These are phyloP conservation scores for Chamaecrista fasciculata DNA, from an alignment of 306 rosid species.

Conservation along the genomic window DNA sequence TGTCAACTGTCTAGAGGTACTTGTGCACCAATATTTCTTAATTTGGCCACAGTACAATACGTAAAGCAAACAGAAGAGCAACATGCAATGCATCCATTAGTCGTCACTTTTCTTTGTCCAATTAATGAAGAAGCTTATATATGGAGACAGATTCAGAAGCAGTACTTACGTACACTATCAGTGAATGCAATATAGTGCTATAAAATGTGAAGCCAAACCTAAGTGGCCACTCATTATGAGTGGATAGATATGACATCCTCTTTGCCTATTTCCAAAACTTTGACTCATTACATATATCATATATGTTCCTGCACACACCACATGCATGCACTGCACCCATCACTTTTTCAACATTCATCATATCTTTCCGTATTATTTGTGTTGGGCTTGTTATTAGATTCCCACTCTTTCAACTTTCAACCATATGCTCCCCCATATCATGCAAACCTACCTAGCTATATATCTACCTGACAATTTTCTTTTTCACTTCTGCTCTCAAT, in stretches of 20 bases:
- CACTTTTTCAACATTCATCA: not conserved
- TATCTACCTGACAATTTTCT: no score
- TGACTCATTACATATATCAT: not conserved
- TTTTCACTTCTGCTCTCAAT: no score
- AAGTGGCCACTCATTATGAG: not conserved
- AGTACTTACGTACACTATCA: no score
- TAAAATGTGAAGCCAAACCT: not conserved
- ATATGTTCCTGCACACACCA: not conserved
- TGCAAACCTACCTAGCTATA: no score
- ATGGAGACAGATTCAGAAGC: not conserved
- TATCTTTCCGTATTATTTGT: not conserved
- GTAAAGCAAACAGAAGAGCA: no score
- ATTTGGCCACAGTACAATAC: no score
- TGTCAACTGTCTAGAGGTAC: no score
- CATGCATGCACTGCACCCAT: not conserved
- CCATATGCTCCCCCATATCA: no score
- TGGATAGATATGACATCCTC: not conserved
- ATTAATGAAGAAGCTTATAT: no score
- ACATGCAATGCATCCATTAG: constrained; percentile 3
- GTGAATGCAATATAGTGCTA: not conserved
- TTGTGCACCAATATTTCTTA: no score
- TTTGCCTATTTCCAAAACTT: not conserved
- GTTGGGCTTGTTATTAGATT: not conserved
- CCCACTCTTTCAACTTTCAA: not conserved
- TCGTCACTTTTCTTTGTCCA: no score